Evolutionary conservation across 768 basidiomycete genomes (phyloP).

Genomic region (Xerocomus potaroensis): DNA sequence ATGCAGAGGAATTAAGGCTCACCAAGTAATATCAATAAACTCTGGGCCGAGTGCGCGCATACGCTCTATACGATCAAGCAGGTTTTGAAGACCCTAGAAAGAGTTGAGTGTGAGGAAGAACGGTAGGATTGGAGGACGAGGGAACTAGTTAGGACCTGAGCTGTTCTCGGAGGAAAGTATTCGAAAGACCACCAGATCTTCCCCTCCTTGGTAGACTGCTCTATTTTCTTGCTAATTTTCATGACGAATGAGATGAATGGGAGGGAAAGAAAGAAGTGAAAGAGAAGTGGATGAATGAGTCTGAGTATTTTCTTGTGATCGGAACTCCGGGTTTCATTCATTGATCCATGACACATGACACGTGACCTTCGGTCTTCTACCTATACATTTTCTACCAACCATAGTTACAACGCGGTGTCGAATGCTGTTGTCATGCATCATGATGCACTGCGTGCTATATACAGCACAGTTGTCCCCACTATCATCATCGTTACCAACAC

Average conservation of each 20-base stretch:
- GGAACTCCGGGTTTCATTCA: conserved; percentile 5
- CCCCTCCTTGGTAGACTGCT: conserved; percentile 77
- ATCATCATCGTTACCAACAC: conserved; percentile 44
- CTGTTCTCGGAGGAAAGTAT: conserved; percentile 94
- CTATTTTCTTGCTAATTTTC: conserved; percentile 95
- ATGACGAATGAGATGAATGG: conserved; percentile 37
- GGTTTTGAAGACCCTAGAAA: conserved; percentile 65
- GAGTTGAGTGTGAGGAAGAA: neutral
- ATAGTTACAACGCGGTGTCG: neutral
- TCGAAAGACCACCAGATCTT: conserved; percentile 98
- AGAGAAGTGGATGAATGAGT: too few relatives aligned
- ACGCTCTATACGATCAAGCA: conserved; percentile 96
- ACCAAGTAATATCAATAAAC: conserved; percentile 98
- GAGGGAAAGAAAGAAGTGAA: conserved; percentile 17
- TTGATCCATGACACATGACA: conserved; percentile 22
- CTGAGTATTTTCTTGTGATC: conserved; percentile 26
- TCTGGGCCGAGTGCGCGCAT: conserved; percentile 95
- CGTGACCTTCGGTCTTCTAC: conserved; percentile 12
- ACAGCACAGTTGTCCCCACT: conserved; percentile 48
- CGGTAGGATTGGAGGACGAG: neutral
- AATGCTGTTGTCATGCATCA: too few relatives aligned
- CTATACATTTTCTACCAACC: too few relatives aligned
- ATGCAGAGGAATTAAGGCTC: conserved; percentile 13
- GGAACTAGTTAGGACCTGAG: conserved; percentile 56
- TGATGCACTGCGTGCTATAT: conserved; percentile 35